Evolutionary conservation across 139 green algal species (phyloP).

Genomic region (Coelastrella sp.): DNA sequence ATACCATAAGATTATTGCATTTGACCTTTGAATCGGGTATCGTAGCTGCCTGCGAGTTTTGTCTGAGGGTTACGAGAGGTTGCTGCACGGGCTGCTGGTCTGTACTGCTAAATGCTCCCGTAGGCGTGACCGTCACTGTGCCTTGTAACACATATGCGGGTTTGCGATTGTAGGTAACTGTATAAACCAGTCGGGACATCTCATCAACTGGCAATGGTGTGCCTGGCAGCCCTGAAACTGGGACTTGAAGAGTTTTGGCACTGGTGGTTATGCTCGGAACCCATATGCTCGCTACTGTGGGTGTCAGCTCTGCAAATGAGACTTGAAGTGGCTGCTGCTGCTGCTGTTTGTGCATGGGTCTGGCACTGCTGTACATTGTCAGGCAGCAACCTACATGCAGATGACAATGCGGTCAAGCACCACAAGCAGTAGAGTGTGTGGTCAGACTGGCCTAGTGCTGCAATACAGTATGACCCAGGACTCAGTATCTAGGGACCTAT

Average conservation of each 20-base stretch:
- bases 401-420: not conserved
- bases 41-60: not conserved
- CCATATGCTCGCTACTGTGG: not conserved
- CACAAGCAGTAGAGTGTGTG: not conserved
- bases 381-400: not conserved
- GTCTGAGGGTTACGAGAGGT: not conserved
- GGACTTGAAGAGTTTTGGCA: not conserved
- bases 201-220: not conserved
- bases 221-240: slow-evolving; percentile 15
- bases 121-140: not conserved
- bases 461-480: too few species aligned
- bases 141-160: slow-evolving; percentile 25
- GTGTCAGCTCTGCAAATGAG: slow-evolving; percentile 7
- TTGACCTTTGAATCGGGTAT: not conserved
- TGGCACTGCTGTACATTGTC: not conserved
- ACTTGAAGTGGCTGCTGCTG: not conserved
- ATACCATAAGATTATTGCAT: not conserved
- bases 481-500: too few species aligned
- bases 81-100: slow-evolving; percentile 12
- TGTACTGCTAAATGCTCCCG: not conserved
- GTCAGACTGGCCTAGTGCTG: not conserved
- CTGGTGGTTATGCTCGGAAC: slow-evolving; percentile 5
- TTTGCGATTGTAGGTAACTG: slow-evolving; percentile 21
- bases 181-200: slow-evolving; percentile 27
- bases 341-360: not conserved